Conservation (phyloP, 1,139 yeast genomes). For the Sugiyamaella japonica region DNA sequence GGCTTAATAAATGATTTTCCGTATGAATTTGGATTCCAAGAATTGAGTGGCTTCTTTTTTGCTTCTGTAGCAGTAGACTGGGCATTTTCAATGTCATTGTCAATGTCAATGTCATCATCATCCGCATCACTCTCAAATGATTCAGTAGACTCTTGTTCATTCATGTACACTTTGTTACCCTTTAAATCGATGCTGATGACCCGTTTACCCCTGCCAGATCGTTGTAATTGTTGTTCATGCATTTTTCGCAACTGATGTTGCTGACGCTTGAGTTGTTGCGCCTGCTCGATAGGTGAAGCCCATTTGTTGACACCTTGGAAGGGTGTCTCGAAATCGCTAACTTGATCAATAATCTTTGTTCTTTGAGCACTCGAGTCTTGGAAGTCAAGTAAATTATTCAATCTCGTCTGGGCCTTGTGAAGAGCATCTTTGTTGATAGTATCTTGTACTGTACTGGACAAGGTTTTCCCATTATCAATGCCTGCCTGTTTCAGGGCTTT, state of each 20-base stretch:
- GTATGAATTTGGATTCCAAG: slow-evolving; percentile 33
- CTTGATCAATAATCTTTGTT: slow-evolving; percentile 89
- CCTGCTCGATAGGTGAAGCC: slow-evolving; percentile 89
- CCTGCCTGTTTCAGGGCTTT: slow-evolving; percentile 30
- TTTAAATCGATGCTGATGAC: slow-evolving; percentile 75
- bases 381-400: slow-evolving; percentile 71
- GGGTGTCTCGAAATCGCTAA: slow-evolving; percentile 75
- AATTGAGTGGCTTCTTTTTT: slow-evolving; percentile 25
- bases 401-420: slow-evolving; percentile 64
- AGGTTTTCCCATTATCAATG: slow-evolving; percentile 45
- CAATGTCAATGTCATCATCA: slow-evolving; percentile 24
- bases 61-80: slow-evolving; percentile 24
- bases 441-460: slow-evolving; percentile 51
- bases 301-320: slow-evolving; percentile 60
- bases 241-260: slow-evolving; percentile 68
- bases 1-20: slow-evolving; percentile 41
- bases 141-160: slow-evolving; percentile 31
- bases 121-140: slow-evolving; percentile 11
- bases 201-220: slow-evolving; percentile 71
- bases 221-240: slow-evolving; percentile 56
- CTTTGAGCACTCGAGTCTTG: slow-evolving; percentile 89
- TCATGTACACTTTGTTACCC: slow-evolving; percentile 67
- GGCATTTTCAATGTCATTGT: slow-evolving; percentile 23
- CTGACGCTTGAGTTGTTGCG: slow-evolving; percentile 75
- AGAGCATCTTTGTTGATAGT: slow-evolving; percentile 17